Base-by-base conservation (phyloP, 176 grass and related monocot genomes). In the Aegilops tauschii region DNA sequence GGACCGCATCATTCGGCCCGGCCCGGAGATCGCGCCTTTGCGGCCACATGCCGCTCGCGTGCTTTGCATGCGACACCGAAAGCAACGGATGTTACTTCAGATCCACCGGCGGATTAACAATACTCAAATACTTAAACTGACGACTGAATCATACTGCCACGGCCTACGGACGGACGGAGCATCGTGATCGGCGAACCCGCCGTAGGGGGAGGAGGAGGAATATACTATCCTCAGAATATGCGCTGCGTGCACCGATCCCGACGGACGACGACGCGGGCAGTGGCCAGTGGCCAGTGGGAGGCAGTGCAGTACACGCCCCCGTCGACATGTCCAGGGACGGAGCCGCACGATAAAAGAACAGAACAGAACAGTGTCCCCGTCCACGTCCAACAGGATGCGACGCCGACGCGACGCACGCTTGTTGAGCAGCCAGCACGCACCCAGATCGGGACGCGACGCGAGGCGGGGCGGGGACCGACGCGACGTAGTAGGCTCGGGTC, bases 201-300 rank as follows among this genome's bases (percentile, higher is more conserved):
- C 54, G 54, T 59, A 59, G 18, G 2, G 18, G 54, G 54, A 3
- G 54, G 54, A 2, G 32, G 28, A n/a, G 30, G 50, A 69, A 20
- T 10, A 69, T 69, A 20, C 6, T 3, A 12, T 1, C 61, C 2
- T 14, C 65, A 68, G 84, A 69, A 87, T 83, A 88, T 88, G 79
- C 70, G 7, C 10, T 13, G 18, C 85, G 32, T 0, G 79, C 79
- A 27, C 7, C 34, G 86, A 83, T 82, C 80, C 76, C 71, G 80
- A 83, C 29, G 85, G 20, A 25, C 59, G 64, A 1, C 14, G 32
- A 68, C 30, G 65, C 28, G 12, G 64, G 12, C 8, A 23, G 18
- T 12, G n/a, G 12, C 5, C 45, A 49, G 45, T 45, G 37, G 37
- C 4, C 9, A 45, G 42, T 13, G 34, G 49, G 50, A 54, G 6